Percentiles rank a stretch among this genome's conserved stretches.
These are phyloP conservation scores for Bryoerythrophyllum caledonicum DNA, from an alignment of 225 moss, liverwort and hornwort species.

Conservation along the genomic window DNA sequence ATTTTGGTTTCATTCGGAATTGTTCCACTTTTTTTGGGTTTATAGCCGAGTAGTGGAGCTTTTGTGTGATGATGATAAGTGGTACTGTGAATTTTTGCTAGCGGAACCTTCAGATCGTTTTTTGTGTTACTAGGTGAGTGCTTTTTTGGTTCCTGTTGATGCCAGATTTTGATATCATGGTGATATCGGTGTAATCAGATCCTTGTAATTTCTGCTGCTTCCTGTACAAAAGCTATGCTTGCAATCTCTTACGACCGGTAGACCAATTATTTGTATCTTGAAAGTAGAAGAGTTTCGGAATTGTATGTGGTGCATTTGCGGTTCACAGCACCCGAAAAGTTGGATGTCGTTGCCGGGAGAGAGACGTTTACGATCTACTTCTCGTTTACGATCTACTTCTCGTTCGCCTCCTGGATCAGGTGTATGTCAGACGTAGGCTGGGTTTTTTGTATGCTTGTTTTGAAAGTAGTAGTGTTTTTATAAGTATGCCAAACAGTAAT, in stretches of 20 bases:
- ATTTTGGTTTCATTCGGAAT: not conserved
- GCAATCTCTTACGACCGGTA: not conserved
- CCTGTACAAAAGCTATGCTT: not conserved
- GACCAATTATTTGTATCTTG: not conserved
- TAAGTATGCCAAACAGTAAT: not conserved
- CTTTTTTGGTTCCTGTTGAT: not conserved
- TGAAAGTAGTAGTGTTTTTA: not conserved
- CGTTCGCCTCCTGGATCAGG: not conserved
- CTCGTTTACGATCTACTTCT: not conserved
- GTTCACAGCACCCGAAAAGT: not conserved
- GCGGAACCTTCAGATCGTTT: not conserved
- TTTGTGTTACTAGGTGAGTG: no score
- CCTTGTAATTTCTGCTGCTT: not conserved
- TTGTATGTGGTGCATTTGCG: not conserved
- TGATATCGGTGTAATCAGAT: not conserved
- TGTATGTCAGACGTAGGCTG: not conserved
- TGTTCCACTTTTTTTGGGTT: not conserved
- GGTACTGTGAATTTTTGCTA: not conserved
- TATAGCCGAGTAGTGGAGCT: not conserved
- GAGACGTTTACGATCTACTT: not conserved
- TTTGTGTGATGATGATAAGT: not conserved
- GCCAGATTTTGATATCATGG: no score
- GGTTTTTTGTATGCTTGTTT: not conserved
- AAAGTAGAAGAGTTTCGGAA: not conserved
- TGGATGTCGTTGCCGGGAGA: not conserved